These are phyloP conservation scores for Alloteropsis semialata DNA, from an alignment of 176 grass and related monocot genomes.

Conservation along the genomic window DNA sequence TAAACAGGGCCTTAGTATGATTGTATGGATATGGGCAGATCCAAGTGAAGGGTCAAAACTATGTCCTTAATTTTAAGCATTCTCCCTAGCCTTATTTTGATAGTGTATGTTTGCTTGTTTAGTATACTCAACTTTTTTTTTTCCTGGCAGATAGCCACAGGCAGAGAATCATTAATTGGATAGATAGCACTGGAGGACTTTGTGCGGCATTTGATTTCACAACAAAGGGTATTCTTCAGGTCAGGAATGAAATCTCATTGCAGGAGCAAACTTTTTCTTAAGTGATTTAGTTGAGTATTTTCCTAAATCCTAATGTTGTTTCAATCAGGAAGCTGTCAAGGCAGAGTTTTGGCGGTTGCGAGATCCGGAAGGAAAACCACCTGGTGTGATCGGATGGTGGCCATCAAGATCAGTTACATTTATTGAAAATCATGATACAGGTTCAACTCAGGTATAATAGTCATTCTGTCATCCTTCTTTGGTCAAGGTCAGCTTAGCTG, in stretches of 20 bases:
- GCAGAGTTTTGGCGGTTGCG: slow-evolving; percentile 84
- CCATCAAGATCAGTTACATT: slow-evolving; percentile 95
- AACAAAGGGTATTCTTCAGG: slow-evolving; percentile 96
- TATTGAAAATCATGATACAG: slow-evolving; percentile 97
- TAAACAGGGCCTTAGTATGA: no score
- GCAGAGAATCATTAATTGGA: slow-evolving; percentile 88
- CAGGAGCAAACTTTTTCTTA: slow-evolving; percentile 2
- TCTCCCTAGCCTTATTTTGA: background rate
- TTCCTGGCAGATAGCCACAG: slow-evolving; percentile 67
- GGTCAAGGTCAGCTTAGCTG: background rate
- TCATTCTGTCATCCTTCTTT: slow-evolving; percentile 2
- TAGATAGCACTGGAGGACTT: slow-evolving; percentile 67
- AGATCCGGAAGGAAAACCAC: slow-evolving; percentile 73
- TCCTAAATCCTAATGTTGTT: slow-evolving; percentile 6
- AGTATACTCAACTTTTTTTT: background rate
- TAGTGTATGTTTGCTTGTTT: background rate
- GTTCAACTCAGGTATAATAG: slow-evolving; percentile 81
- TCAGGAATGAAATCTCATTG: slow-evolving; percentile 31
- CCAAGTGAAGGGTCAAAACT: background rate
- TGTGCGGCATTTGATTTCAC: slow-evolving; percentile 95
- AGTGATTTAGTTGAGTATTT: slow-evolving; percentile 4
- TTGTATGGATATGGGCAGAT: background rate
- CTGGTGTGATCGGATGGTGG: slow-evolving; percentile 94
- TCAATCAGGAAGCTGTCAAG: slow-evolving; percentile 87
- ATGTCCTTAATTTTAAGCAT: background rate